Percentiles rank a stretch among this genome's conserved stretches.
Evolutionary conservation across 257 asterid species (phyloP).

Genomic region (Solanum virginianum): DNA sequence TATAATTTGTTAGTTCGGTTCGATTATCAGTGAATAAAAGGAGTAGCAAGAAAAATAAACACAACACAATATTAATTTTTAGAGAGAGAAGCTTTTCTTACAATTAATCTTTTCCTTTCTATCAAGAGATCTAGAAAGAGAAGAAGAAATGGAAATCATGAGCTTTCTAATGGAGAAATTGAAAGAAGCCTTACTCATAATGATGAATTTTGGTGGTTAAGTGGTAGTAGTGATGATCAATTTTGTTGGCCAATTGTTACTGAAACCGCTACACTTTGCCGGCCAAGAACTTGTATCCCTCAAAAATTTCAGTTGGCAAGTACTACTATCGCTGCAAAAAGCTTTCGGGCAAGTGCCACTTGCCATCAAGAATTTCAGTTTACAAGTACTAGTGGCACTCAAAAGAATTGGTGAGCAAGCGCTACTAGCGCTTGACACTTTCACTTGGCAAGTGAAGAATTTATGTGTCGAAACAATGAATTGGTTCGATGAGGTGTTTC

Average conservation of each 20-base stretch:
- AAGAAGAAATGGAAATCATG: slow-evolving; percentile 1
- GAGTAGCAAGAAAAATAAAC: not conserved
- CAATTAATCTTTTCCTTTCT: not conserved
- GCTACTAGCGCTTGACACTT: not conserved
- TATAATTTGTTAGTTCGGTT: too few relatives aligned
- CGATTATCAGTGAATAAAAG: too few relatives aligned
- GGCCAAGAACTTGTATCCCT: not conserved
- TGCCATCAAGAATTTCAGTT: not conserved
- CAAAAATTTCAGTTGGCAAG: not conserved
- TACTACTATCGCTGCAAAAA: too few relatives aligned
- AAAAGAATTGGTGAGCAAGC: not conserved
- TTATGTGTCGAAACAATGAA: not conserved
- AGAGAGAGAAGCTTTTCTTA: not conserved
- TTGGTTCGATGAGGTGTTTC: slow-evolving; percentile 20
- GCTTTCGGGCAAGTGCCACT: not conserved
- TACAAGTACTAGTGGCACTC: not conserved
- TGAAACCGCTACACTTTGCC: not conserved
- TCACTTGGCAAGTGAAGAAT: not conserved
- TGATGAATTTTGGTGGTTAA: slow-evolving; percentile 2
- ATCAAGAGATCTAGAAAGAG: not conserved
- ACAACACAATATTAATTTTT: too few relatives aligned
- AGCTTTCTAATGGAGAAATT: slow-evolving; percentile 6
- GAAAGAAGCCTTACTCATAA: not conserved
- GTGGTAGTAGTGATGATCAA: not conserved
- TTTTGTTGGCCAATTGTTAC: not conserved